Evolutionary conservation across 148 eudicot genomes (phyloP).

Genomic region (Camellia sinensis): DNA sequence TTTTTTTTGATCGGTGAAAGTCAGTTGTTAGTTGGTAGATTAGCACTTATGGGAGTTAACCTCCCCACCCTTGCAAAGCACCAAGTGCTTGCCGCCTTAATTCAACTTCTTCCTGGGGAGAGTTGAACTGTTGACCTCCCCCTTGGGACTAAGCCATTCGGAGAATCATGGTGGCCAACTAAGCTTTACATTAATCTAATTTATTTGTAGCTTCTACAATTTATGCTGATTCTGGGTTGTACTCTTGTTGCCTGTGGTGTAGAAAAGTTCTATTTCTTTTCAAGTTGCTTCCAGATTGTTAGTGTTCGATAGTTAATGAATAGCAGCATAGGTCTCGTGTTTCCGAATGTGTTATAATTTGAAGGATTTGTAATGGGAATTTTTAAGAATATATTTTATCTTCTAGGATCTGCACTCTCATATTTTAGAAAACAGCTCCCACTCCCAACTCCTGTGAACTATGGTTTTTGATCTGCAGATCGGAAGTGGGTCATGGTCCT

Average conservation of each 20-base stretch:
- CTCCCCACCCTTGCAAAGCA: too few relatives aligned
- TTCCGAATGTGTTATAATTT: background rate
- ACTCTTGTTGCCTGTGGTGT: background rate
- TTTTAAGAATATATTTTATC: background rate
- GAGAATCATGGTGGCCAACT: too few relatives aligned
- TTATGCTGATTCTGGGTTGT: background rate
- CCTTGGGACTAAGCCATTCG: too few relatives aligned
- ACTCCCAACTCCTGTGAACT: background rate
- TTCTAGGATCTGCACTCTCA: background rate
- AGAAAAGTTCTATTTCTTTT: background rate
- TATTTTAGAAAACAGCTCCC: background rate
- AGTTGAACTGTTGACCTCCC: too few relatives aligned
- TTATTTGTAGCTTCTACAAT: background rate
- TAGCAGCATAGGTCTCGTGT: too few relatives aligned
- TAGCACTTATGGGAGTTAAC: too few relatives aligned
- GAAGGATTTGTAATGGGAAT: background rate
- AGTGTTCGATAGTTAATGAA: background rate
- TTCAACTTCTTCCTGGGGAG: too few relatives aligned
- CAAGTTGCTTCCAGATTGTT: background rate
- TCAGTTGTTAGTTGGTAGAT: too few relatives aligned
- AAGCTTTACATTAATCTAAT: too few relatives aligned
- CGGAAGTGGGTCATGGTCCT: background rate
- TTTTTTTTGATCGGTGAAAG: too few relatives aligned
- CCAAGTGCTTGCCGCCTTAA: too few relatives aligned
- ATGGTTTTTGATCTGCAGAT: background rate